Evolutionary conservation across 805 yeast species (phyloP), one percentile per base, ranked within the genome.

Genomic region (Lipomyces spencermartinsiae): DNA sequence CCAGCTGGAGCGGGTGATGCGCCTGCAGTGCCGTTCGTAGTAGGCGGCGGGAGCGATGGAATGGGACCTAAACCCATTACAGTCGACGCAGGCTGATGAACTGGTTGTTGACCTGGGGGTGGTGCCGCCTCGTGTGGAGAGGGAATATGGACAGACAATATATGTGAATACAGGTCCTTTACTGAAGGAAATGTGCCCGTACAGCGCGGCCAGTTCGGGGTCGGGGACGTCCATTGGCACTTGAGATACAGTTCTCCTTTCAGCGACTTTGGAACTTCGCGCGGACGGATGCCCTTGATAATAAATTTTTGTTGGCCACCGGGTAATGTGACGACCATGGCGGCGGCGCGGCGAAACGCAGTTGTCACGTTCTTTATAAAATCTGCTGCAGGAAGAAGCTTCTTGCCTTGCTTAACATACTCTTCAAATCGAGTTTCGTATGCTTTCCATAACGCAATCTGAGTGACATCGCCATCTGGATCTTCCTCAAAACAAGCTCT

Each of bases 371-470:
- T 94, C 74, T 94, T 92, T 77, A 95, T 95, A 78, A 95, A 95
- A 73, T 95, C 98, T 12, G 95, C 98, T 0, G 99, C 99, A 0
- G 97, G 97, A 39, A 94, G 83, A 61, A 94, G 80, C 73, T 87
- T 86, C 51, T 85, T 83, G 74, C 88, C 85, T 37, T 80, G 82
- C 57, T 81, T 79, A 2, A 81, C 82, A 64, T 85, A 86, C 64
- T 84, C 85, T 69, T 89, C 89, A 75, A 95, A 95, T 77, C 90
- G 95, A 14, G 87, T 82, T 78, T 95, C 98, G 80, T 95, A 95
- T 0, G 97, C 87, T 78, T 93, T 92, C 99, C 99, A 95, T 57
- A 95, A 84, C 22, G 96, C 90, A 33, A 95, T 93, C 80, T 95
- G 99, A 0, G 98, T 93, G 10, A 93, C 97, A 76, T 93, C 97